Percentiles rank a stretch among this genome's conserved stretches.
phyloP scores from a whole-genome alignment of 768 basidiomycete genomes.

The Kwoniella mangroviensis region DNA sequence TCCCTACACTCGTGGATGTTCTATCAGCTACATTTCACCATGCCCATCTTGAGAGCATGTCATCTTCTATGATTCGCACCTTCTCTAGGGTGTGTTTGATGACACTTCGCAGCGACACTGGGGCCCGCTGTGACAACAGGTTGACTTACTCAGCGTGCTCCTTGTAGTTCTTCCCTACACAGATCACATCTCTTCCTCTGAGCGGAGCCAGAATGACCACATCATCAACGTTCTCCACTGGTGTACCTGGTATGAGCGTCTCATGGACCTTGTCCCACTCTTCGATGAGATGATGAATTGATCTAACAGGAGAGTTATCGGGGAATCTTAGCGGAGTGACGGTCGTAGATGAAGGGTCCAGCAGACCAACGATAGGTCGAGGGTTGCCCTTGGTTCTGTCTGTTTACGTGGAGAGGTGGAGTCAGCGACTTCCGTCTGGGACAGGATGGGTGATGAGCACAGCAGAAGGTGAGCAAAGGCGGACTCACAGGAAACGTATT shows the following conservation, averaged over 20 bases:
- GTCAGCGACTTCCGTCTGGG: neutral
- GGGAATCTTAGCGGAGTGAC: slow-evolving; percentile 30
- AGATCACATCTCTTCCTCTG: slow-evolving; percentile 46
- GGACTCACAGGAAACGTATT: slow-evolving; percentile 21
- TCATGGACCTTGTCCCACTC: slow-evolving; percentile 41
- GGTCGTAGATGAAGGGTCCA: slow-evolving; percentile 18
- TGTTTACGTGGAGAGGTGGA: slow-evolving; percentile 1
- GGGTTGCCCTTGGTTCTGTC: slow-evolving; percentile 29
- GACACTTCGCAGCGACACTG: no score
- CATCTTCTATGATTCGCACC: no score
- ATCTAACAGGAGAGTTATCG: slow-evolving; percentile 23
- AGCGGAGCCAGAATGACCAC: slow-evolving; percentile 45
- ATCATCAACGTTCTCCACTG: slow-evolving; percentile 57
- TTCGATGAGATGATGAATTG: slow-evolving; percentile 34
- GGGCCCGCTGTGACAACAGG: neutral
- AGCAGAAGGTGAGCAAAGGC: no score
- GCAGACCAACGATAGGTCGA: slow-evolving; percentile 24
- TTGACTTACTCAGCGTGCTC: slow-evolving; percentile 38
- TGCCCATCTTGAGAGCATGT: neutral
- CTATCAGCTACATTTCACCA: neutral
- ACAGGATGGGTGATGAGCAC: neutral
- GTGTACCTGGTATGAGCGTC: slow-evolving; percentile 59
- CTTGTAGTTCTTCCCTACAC: slow-evolving; percentile 51
- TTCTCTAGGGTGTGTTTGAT: no score
- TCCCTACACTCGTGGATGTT: slow-evolving; percentile 20